A percentile compares a stretch with the other conserved stretches of the same genome.
Conservation (phyloP, 352 stramenopile species). For the Phytopythium helicoides region DNA sequence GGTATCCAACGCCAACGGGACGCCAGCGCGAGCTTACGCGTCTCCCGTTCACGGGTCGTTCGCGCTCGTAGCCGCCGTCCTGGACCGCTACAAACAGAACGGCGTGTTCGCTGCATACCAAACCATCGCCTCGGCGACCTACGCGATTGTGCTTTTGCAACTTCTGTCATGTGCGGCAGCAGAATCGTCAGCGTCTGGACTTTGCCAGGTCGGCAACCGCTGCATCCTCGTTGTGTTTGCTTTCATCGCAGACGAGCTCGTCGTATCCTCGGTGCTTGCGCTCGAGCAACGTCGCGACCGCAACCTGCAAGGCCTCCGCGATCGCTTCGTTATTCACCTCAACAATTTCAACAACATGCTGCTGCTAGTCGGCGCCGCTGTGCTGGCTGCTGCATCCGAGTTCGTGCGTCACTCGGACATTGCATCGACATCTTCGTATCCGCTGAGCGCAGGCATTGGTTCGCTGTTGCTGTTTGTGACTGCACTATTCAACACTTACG, state of each 20-base stretch:
- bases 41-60: conserved; percentile 16
- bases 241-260: conserved; percentile 73
- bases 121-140: conserved; percentile 53
- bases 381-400: conserved; percentile 62
- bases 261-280: conserved; percentile 75
- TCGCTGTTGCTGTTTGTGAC: conserved; percentile 73
- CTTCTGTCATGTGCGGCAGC: no score
- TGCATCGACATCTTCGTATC: conserved; percentile 32
- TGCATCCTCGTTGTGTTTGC: conserved; percentile 52
- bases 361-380: conserved; percentile 59
- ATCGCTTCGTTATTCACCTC: conserved; percentile 63
- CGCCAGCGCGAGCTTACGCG: conserved; percentile 23
- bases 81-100: conserved; percentile 33
- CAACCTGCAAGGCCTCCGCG: conserved; percentile 27
- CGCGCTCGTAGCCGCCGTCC: conserved; percentile 22
- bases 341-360: conserved; percentile 90
- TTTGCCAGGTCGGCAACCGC: conserved; percentile 44
- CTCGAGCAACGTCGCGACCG: conserved; percentile 45
- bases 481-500: conserved; percentile 81
- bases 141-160: conserved; percentile 42
- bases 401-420: conserved; percentile 37
- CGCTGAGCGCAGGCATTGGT: conserved; percentile 52
- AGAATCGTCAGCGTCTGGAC: conserved; percentile 24
- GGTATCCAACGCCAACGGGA: no score
- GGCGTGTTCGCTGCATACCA: conserved; percentile 72